These are phyloP conservation scores for Aspergillus taichungensis DNA, from an alignment of 495 filamentous ascomycete genomes.

Conservation along the genomic window DNA sequence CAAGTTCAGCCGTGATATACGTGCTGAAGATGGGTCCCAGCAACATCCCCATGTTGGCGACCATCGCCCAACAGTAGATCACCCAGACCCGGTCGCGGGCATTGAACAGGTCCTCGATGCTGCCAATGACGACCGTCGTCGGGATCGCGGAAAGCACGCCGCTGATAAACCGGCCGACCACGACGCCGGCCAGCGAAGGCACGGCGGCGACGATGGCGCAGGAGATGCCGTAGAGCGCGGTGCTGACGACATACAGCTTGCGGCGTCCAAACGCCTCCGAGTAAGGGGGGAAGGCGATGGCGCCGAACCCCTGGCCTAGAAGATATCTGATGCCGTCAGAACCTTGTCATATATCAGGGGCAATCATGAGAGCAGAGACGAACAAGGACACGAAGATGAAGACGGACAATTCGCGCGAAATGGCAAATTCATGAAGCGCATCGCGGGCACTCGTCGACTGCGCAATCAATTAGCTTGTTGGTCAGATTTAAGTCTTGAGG, in stretches of 20 bases:
- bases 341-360: not conserved
- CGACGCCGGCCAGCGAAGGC: constrained; percentile 24
- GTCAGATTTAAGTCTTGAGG: not conserved
- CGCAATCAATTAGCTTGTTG: constrained; percentile 1
- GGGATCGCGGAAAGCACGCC: constrained; percentile 44
- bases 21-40: constrained; percentile 39
- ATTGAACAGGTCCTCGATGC: constrained; percentile 46
- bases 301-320: constrained; percentile 41
- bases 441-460: constrained; percentile 27
- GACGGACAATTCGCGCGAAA: constrained; percentile 21
- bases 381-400: constrained; percentile 35
- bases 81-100: constrained; percentile 38
- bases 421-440: constrained; percentile 23
- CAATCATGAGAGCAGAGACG: not conserved
- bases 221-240: constrained; percentile 30
- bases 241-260: constrained; percentile 39
- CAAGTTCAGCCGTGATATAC: constrained; percentile 25
- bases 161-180: constrained; percentile 36
- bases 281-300: constrained; percentile 42
- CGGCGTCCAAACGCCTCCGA: constrained; percentile 46
- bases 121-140: constrained; percentile 41
- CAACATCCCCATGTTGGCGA: constrained; percentile 35
- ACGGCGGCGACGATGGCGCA: constrained; percentile 35
- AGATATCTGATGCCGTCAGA: constrained; percentile 26
- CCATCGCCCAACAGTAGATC: constrained; percentile 38